Evolutionary conservation across 345 rosid species (phyloP).

Genomic region (Ailanthus altissimus): DNA sequence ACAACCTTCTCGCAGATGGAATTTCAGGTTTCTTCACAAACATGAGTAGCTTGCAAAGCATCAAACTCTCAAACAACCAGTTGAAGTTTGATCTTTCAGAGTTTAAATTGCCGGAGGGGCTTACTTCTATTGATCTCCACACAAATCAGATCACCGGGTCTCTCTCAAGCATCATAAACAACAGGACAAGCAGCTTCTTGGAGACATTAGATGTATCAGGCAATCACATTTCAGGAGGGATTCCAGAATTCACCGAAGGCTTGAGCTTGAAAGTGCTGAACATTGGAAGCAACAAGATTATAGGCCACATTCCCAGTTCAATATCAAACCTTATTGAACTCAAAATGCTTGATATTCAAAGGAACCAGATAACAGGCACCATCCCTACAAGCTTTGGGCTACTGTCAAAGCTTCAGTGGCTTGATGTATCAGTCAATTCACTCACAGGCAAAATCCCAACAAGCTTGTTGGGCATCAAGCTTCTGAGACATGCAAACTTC

Average conservation of each 20-base stretch:
- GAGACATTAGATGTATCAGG: slow-evolving; percentile 64
- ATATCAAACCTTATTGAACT: slow-evolving; percentile 72
- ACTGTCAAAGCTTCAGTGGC: slow-evolving; percentile 63
- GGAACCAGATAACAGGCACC: slow-evolving; percentile 68
- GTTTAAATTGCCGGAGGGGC: slow-evolving; percentile 56
- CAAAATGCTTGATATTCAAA: slow-evolving; percentile 61
- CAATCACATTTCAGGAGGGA: slow-evolving; percentile 63
- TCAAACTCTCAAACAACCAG: slow-evolving; percentile 74
- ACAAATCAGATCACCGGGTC: slow-evolving; percentile 67
- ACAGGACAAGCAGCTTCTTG: slow-evolving; percentile 71
- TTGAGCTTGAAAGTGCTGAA: slow-evolving; percentile 65
- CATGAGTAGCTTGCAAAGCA: slow-evolving; percentile 59
- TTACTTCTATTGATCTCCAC: slow-evolving; percentile 62
- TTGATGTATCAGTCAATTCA: slow-evolving; percentile 71
- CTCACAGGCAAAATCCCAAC: slow-evolving; percentile 73
- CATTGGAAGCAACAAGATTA: slow-evolving; percentile 71
- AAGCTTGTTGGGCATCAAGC: slow-evolving; percentile 54
- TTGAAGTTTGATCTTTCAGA: slow-evolving; percentile 65
- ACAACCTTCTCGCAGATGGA: slow-evolving; percentile 61
- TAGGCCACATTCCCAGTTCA: slow-evolving; percentile 77
- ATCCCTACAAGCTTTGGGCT: slow-evolving; percentile 68
- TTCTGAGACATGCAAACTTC: slow-evolving; percentile 70
- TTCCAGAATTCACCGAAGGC: slow-evolving; percentile 68
- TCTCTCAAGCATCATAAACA: slow-evolving; percentile 64
- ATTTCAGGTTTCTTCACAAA: slow-evolving; percentile 57